These are phyloP conservation scores for Lagerstroemia fauriei DNA, from an alignment of 441 rosid genomes.

Conservation along the genomic window DNA sequence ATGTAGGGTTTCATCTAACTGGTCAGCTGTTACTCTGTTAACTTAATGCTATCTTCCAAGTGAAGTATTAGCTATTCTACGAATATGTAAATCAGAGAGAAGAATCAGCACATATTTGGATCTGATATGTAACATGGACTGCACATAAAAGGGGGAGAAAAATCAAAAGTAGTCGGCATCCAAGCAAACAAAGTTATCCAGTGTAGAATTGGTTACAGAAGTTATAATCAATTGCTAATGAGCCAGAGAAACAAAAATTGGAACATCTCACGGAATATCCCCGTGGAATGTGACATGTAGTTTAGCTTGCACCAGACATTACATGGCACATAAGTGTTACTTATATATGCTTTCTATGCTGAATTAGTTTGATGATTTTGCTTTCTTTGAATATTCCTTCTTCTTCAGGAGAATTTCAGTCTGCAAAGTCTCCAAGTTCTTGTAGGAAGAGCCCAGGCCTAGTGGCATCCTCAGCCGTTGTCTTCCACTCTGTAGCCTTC, in stretches of 20 bases:
- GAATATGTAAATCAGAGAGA: not conserved
- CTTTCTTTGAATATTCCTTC: not conserved
- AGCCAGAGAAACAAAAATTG: not conserved
- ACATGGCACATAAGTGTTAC: not conserved
- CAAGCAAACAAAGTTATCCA: not conserved
- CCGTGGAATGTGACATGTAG: not conserved
- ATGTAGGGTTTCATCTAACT: not conserved
- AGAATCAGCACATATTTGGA: not conserved
- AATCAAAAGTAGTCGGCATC: not conserved
- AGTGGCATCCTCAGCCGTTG: not conserved
- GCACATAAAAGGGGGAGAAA: not conserved
- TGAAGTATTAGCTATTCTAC: too few relatives aligned
- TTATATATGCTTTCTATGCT: not conserved
- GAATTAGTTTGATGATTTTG: not conserved
- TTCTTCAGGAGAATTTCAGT: not conserved
- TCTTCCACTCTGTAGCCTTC: slow-evolving; percentile 10
- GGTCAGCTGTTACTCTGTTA: not conserved
- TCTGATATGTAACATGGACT: not conserved
- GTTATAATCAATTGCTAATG: not conserved
- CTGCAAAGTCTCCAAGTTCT: not conserved
- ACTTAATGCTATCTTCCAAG: too few relatives aligned
- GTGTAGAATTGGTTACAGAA: not conserved
- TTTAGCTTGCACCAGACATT: not conserved
- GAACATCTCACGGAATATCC: not conserved
- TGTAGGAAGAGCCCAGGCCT: not conserved